These are phyloP conservation scores for Scleroderma bovista DNA, from an alignment of 768 basidiomycete genomes.

Conservation along the genomic window DNA sequence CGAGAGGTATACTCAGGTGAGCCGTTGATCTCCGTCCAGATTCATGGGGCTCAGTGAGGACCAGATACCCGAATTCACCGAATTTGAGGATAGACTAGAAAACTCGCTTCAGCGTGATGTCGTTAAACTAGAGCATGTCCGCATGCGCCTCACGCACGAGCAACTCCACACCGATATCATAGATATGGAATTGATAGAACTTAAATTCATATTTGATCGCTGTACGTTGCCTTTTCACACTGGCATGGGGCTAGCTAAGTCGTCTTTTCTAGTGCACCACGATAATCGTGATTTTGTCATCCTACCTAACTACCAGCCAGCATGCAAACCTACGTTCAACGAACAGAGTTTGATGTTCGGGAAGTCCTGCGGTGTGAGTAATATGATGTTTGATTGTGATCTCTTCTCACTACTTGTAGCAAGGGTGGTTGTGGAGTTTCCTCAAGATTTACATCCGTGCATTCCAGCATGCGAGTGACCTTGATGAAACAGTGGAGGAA, in stretches of 20 bases:
- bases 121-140: conserved; percentile 76
- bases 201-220: conserved; percentile 79
- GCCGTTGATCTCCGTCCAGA: neutral
- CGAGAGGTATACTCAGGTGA: conserved; percentile 82
- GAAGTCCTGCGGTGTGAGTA: conserved; percentile 56
- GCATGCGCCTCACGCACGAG: conserved; percentile 79
- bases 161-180: conserved; percentile 62
- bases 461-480: conserved; percentile 73
- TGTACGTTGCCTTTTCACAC: conserved; percentile 37
- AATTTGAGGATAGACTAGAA: conserved; percentile 75
- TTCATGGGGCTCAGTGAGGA: neutral
- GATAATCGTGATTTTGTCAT: conserved; percentile 87
- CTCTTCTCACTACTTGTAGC: conserved; percentile 32
- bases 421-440: conserved; percentile 67
- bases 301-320: conserved; percentile 74
- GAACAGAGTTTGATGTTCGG: conserved; percentile 66
- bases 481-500: conserved; percentile 77
- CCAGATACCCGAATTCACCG: conserved; percentile 80
- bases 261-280: conserved; percentile 49
- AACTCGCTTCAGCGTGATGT: conserved; percentile 82
- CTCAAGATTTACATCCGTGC: conserved; percentile 74
- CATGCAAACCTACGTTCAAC: conserved; percentile 43
- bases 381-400: neutral
- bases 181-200: conserved; percentile 78
- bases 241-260: conserved; percentile 5